These are phyloP conservation scores for Astragalus glycyphyllos DNA, from an alignment of 306 rosid species.

Conservation along the genomic window DNA sequence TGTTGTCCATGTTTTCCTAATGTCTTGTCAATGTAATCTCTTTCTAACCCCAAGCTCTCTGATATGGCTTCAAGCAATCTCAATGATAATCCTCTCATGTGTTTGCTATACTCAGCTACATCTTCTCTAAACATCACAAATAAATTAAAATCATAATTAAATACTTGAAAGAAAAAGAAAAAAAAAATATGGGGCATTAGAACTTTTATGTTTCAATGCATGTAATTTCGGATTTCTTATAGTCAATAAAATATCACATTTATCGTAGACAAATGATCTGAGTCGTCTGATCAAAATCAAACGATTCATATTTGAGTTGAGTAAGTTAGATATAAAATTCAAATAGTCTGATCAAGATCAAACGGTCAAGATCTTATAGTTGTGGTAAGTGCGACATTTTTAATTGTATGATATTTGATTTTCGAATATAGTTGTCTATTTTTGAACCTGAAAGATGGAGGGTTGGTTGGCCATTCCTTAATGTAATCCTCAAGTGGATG, in stretches of 20 bases:
- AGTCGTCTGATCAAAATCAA: too few relatives aligned
- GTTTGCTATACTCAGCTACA: constrained; percentile 58
- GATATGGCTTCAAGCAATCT: constrained; percentile 67
- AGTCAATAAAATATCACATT: too few relatives aligned
- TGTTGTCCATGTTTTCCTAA: constrained; percentile 90
- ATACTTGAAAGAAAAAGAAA: not conserved
- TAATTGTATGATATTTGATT: too few relatives aligned
- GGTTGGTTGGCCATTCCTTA: constrained; percentile 81
- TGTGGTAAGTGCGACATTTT: too few relatives aligned
- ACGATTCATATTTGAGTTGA: too few relatives aligned
- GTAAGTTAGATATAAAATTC: too few relatives aligned
- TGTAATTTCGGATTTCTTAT: too few relatives aligned
- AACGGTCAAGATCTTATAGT: too few relatives aligned
- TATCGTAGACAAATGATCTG: too few relatives aligned
- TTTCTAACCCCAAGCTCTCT: constrained; percentile 80
- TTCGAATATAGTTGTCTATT: not conserved
- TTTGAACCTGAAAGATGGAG: constrained; percentile 65
- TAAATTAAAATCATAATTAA: not conserved
- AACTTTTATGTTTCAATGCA: too few relatives aligned
- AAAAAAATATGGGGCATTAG: not conserved
- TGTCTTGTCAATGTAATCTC: constrained; percentile 50
- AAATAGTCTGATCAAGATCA: too few relatives aligned
- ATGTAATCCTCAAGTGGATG: constrained; percentile 71
- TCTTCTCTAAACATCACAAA: constrained; percentile 52
- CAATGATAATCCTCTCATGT: constrained; percentile 57